phyloP scores from a whole-genome alignment of 164 flowering plant genomes.

The Chloranthus sessilifolius region DNA sequence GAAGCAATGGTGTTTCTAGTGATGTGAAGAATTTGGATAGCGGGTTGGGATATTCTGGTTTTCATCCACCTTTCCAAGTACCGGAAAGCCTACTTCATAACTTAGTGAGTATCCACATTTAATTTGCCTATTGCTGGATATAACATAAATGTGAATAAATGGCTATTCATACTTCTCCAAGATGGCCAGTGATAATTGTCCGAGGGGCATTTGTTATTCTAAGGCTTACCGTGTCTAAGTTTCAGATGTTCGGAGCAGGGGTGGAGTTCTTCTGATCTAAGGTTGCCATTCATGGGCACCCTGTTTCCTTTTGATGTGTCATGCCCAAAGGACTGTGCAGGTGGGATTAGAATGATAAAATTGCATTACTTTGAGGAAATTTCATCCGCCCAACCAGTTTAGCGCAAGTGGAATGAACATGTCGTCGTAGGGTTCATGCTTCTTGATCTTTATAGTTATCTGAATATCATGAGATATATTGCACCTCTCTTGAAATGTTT shows the following conservation, averaged over 20 bases:
- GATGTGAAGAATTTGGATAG: slow-evolving; percentile 32
- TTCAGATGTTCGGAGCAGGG: slow-evolving; percentile 97
- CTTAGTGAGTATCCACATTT: slow-evolving; percentile 54
- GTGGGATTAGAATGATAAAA: slow-evolving; percentile 84
- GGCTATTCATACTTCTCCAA: slow-evolving; percentile 27
- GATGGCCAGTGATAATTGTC: slow-evolving; percentile 41
- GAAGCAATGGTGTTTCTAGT: slow-evolving; percentile 34
- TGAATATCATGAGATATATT: slow-evolving; percentile 29
- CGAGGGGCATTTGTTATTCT: slow-evolving; percentile 57
- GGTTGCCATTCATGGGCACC: slow-evolving; percentile 72
- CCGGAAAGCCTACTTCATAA: slow-evolving; percentile 62
- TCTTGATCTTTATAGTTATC: slow-evolving; percentile 38
- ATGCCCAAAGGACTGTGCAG: slow-evolving; percentile 74
- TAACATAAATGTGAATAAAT: slow-evolving; percentile 15
- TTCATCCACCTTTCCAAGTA: slow-evolving; percentile 73
- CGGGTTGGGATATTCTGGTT: slow-evolving; percentile 31
- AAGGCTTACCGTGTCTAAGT: slow-evolving; percentile 94
- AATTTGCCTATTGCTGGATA: not conserved
- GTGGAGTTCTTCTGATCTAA: slow-evolving; percentile 54
- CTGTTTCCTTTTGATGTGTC: slow-evolving; percentile 67
- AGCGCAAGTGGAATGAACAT: slow-evolving; percentile 36
- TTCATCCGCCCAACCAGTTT: slow-evolving; percentile 27
- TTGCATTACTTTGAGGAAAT: slow-evolving; percentile 26
- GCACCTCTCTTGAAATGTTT: slow-evolving; percentile 15
- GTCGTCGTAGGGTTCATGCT: slow-evolving; percentile 33